phyloP scores from a whole-genome alignment of 2,329 filamentous ascomycete genomes.

The Fusarium drepaniforme region DNA sequence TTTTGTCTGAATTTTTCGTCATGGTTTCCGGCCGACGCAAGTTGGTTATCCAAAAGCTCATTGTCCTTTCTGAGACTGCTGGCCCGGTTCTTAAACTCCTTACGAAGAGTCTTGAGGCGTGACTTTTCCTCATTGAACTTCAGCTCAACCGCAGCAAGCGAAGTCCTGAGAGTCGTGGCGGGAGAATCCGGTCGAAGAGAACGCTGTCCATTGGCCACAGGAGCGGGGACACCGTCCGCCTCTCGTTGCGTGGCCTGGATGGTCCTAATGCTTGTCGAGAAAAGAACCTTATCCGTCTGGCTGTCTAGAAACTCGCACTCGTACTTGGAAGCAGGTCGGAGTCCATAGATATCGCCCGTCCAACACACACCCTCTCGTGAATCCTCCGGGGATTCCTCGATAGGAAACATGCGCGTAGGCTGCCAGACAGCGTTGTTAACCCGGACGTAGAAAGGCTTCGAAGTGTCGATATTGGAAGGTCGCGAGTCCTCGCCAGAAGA shows the following conservation, averaged over 20 bases:
- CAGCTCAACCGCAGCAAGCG: conserved; percentile 78
- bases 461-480: conserved; percentile 69
- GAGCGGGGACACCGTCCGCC: conserved; percentile 45
- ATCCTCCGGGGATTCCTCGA: conserved; percentile 50
- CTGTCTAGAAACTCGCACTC: conserved; percentile 82
- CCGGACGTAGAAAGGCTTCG: conserved; percentile 82
- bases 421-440: conserved; percentile 86
- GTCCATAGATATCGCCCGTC: conserved; percentile 78
- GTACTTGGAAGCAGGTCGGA: conserved; percentile 81
- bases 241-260: conserved; percentile 58
- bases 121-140: conserved; percentile 78
- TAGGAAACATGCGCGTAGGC: conserved; percentile 76
- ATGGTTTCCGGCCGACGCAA: conserved; percentile 76
- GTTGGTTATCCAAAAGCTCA: conserved; percentile 74
- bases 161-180: conserved; percentile 80
- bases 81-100: conserved; percentile 79
- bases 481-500: conserved; percentile 48
- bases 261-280: conserved; percentile 79
- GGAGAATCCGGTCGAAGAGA: conserved; percentile 81
- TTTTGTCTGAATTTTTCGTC: conserved; percentile 84
- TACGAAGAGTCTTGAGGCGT: conserved; percentile 77
- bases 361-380: conserved; percentile 66
- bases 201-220: conserved; percentile 62
- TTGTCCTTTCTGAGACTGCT: conserved; percentile 79
- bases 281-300: conserved; percentile 73